A percentile compares a stretch with the other conserved stretches of the same genome.
These are phyloP conservation scores for Tetracladium marchalianum DNA, from an alignment of 495 filamentous ascomycete genomes.

Conservation along the genomic window DNA sequence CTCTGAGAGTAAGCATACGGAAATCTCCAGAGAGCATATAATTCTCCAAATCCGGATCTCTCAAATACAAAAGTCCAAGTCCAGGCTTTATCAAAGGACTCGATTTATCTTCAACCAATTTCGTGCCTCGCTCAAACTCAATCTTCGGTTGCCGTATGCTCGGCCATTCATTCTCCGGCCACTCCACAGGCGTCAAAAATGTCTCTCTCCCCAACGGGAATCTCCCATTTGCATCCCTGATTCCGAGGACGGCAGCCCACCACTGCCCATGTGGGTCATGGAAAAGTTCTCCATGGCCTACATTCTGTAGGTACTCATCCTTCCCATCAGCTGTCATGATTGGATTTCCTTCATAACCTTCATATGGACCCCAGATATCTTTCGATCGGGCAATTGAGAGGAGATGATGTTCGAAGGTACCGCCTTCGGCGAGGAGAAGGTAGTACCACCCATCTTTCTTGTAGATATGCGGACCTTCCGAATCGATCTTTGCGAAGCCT, in stretches of 20 bases:
- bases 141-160: not conserved
- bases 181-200: constrained; percentile 14
- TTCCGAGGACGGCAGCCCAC: constrained; percentile 28
- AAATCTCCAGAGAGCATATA: constrained; percentile 1
- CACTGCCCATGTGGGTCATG: constrained; percentile 32
- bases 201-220: constrained; percentile 19
- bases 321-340: constrained; percentile 34
- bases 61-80: not conserved
- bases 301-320: constrained; percentile 27
- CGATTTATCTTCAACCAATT: not conserved
- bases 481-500: constrained; percentile 38
- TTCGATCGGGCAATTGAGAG: constrained; percentile 40
- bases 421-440: constrained; percentile 57
- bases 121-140: constrained; percentile 1
- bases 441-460: constrained; percentile 57
- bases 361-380: constrained; percentile 44
- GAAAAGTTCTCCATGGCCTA: constrained; percentile 35
- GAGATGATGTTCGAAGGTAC: constrained; percentile 49
- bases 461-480: constrained; percentile 59
- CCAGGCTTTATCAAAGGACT: not conserved
- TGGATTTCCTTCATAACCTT: constrained; percentile 39
- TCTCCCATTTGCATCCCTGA: constrained; percentile 5
- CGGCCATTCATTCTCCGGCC: constrained; percentile 16
- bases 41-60: constrained; percentile 1
- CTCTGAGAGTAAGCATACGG: not conserved